A percentile compares a stretch with the other conserved stretches of the same genome.
Conservation (phyloP, 1,139 yeast genomes). For the Protomyces gravidus region DNA sequence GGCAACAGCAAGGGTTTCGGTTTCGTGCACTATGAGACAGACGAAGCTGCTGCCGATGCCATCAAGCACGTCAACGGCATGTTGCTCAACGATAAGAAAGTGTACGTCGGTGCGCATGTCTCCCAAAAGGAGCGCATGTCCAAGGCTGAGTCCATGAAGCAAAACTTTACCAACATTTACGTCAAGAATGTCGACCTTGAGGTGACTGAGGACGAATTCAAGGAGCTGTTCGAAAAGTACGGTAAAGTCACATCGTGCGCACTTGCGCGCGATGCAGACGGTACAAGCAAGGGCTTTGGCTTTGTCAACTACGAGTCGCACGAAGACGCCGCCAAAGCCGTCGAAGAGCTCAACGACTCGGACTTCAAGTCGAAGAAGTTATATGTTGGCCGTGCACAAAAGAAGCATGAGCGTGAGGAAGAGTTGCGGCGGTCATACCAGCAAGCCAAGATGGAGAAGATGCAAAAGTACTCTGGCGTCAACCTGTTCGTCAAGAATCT, state of each 20-base stretch:
- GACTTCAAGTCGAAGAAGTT: conserved; percentile 81
- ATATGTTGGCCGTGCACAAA: conserved; percentile 98
- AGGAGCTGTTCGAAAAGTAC: conserved; percentile 62
- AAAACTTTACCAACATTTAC: conserved; percentile 91
- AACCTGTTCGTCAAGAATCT: conserved; percentile 95
- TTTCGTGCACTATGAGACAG: conserved; percentile 92
- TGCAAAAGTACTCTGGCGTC: conserved; percentile 94
- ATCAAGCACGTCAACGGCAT: conserved; percentile 97
- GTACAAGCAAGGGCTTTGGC: conserved; percentile 93
- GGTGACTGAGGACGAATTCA: conserved; percentile 61
- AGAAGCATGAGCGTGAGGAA: conserved; percentile 96
- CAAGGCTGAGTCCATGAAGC: conserved; percentile 84
- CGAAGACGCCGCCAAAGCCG: conserved; percentile 84
- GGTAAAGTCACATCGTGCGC: conserved; percentile 84
- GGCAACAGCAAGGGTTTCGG: conserved; percentile 96
- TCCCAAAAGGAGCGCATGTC: conserved; percentile 93
- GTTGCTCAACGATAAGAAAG: conserved; percentile 95
- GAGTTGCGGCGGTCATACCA: conserved; percentile 95
- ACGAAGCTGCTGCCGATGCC: conserved; percentile 90
- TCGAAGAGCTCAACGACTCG: conserved; percentile 82
- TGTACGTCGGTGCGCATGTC: conserved; percentile 91
- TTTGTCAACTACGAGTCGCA: conserved; percentile 87
- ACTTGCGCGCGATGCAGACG: conserved; percentile 77
- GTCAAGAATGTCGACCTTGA: conserved; percentile 82
- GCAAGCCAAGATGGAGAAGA: conserved; percentile 84